A percentile compares a stretch with the other conserved stretches of the same genome.
Conservation (phyloP, 495 filamentous ascomycete genomes). For the Xylaria longipes region DNA sequence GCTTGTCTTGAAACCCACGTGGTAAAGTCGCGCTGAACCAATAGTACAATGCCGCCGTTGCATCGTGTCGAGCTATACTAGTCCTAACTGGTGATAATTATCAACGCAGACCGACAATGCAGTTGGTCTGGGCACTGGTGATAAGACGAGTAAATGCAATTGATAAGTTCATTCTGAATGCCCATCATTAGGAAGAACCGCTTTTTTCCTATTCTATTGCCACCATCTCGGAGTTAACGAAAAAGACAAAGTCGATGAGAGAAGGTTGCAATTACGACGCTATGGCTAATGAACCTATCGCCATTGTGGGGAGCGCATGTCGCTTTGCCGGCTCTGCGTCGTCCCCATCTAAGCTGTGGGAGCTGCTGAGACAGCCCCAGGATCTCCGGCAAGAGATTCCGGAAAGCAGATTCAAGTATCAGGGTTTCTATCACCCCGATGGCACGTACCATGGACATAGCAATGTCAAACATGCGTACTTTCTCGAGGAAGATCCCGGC, state of each 20-base stretch:
- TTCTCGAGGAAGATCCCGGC: constrained; percentile 52
- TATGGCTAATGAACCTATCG: constrained; percentile 16
- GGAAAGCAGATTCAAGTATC: background rate
- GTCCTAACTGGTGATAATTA: no score
- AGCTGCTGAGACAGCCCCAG: background rate
- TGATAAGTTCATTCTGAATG: no score
- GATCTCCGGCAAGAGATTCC: constrained; percentile 7
- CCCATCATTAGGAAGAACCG: no score
- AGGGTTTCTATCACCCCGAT: constrained; percentile 49
- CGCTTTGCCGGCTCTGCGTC: constrained; percentile 45
- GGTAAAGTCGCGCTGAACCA: no score
- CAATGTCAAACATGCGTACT: constrained; percentile 44
- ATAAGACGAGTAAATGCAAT: no score
- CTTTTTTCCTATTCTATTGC: no score
- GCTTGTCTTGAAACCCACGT: no score
- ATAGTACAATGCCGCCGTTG: no score
- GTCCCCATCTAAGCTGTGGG: constrained; percentile 39
- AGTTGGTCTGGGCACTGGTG: no score
- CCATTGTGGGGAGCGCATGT: constrained; percentile 45
- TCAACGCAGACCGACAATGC: no score
- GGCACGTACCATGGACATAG: constrained; percentile 7
- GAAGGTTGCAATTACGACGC: background rate
- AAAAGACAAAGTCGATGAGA: background rate
- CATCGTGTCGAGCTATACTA: no score
- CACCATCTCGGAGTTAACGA: no score